Evolutionary conservation across 257 asterid genomes (phyloP), one percentile per base, ranked within the genome.

Genomic region (Lavandula angustifolia): DNA sequence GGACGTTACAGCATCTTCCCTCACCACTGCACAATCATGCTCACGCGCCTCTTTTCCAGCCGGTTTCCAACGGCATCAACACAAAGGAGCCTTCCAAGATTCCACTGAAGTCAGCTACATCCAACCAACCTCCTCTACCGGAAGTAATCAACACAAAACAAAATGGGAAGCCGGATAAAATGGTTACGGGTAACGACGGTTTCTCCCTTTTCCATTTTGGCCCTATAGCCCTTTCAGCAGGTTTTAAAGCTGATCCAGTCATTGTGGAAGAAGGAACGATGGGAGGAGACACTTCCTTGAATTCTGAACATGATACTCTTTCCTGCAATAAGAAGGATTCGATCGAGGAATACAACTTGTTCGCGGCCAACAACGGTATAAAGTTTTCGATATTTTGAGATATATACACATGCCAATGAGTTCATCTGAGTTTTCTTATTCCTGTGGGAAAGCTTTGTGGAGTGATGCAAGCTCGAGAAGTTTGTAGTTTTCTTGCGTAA

Each of bases 171-270:
- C 53, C 81, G 13, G 82, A 76, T n/a, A 78, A 68, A 73, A 35
- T 70, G 64, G 86, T 69, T 22, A 62, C 31, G 34, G 82, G 68
- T 54, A 80, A 71, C 49, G 74, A 81, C 34, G 94, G 84, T 60
- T 90, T 94, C 84, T 94, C 99, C 55, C 96, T 94, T 63, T 94
- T 94, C 81, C 97, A 90, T 78, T 87, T 82, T 73, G 95, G 97
- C 37, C 97, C 97, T 17, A 86, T 85, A 31, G 95, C 83, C 70
- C 78, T 83, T 75, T 82, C 95, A 8, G 69, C 89, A 6, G 94
- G 95, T 54, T 77, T 72, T 50, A 75, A 82, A 63, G 75, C 84
- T 0, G 88, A 84, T 77, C 83, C 79, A 54, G 60, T 57, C 51
- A 53, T 80, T 60, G 35, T 74, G 75, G 72, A 78, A 60, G 90